A percentile compares a stretch with the other conserved stretches of the same genome.
These are phyloP conservation scores for Fusarium metavorans DNA, from an alignment of 2,329 filamentous ascomycete species.

Conservation along the genomic window DNA sequence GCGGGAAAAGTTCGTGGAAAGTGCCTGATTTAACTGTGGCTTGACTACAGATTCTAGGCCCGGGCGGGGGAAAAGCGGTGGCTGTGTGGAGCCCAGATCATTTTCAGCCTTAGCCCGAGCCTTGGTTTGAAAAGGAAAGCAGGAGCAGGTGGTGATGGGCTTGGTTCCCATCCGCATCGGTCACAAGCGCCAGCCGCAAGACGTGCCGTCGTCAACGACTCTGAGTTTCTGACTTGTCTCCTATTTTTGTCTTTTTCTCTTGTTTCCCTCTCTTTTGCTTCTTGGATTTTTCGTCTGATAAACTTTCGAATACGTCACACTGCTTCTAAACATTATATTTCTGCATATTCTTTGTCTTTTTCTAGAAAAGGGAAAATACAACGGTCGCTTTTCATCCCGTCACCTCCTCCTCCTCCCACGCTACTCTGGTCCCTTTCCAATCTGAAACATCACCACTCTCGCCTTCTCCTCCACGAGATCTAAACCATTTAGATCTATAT, in stretches of 20 bases:
- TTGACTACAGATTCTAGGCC: background rate
- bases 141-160: constrained; percentile 5
- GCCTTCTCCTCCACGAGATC: constrained; percentile 25
- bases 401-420: background rate
- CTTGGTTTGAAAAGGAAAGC: background rate
- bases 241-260: background rate
- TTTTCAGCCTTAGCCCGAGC: constrained; percentile 3
- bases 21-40: constrained; percentile 3
- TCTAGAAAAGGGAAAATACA: background rate
- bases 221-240: constrained; percentile 7
- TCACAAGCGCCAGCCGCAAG: constrained; percentile 29
- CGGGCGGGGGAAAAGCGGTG: background rate
- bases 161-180: constrained; percentile 12
- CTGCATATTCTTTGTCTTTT: constrained; percentile 5
- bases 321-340: constrained; percentile 6
- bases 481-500: constrained; percentile 21
- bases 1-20: background rate
- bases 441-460: constrained; percentile 38
- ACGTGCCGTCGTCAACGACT: constrained; percentile 10
- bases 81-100: background rate
- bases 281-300: background rate
- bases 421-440: constrained; percentile 13
- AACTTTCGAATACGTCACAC: constrained; percentile 4
- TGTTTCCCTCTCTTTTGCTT: constrained; percentile 14
- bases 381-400: constrained; percentile 3